These are phyloP conservation scores for Aspergillus steynii DNA, from an alignment of 495 filamentous ascomycete genomes.

Conservation along the genomic window DNA sequence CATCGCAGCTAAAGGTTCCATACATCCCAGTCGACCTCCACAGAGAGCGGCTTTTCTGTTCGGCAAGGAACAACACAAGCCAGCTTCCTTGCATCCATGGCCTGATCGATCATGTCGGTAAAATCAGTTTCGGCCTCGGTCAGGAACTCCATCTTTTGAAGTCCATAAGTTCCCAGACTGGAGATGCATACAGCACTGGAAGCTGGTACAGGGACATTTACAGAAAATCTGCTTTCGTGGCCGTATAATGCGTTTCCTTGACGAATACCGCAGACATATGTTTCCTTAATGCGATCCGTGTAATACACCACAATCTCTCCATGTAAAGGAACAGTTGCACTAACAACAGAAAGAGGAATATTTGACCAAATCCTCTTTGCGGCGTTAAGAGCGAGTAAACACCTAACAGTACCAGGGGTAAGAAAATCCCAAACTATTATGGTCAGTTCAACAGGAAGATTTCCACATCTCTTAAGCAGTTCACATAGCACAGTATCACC, in stretches of 20 bases:
- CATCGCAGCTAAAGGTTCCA: neutral
- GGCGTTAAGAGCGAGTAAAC: slow-evolving; percentile 1
- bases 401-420: neutral
- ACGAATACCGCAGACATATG: slow-evolving; percentile 10
- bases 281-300: neutral
- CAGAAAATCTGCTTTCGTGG: neutral
- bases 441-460: neutral
- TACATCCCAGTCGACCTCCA: slow-evolving; percentile 8
- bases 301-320: neutral
- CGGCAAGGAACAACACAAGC: neutral
- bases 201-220: neutral
- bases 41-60: neutral
- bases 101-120: neutral
- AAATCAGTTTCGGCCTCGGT: neutral
- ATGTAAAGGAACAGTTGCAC: slow-evolving; percentile 5
- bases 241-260: slow-evolving; percentile 1
- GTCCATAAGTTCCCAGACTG: slow-evolving; percentile 1
- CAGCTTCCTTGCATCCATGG: neutral
- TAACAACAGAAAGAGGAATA: neutral
- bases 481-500: neutral
- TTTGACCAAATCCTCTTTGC: neutral
- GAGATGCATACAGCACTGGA: neutral
- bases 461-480: neutral
- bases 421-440: neutral
- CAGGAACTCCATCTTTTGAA: slow-evolving; percentile 2